phyloP scores from a whole-genome alignment of 257 asterid genomes.

The Coffea eugenioides region DNA sequence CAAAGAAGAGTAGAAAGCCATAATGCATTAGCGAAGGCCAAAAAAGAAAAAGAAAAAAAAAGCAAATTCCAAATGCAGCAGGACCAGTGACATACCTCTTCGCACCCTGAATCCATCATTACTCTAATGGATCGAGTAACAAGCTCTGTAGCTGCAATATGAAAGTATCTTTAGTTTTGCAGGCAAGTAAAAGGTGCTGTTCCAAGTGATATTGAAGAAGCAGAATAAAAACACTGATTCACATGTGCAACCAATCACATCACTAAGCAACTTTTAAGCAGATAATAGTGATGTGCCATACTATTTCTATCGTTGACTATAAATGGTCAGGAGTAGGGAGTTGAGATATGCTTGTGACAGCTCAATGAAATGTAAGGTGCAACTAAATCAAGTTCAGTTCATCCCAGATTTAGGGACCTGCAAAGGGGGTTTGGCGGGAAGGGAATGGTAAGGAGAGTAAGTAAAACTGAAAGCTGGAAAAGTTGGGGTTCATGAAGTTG shows the following conservation, averaged over 20 bases:
- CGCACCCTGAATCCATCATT: slow-evolving; percentile 94
- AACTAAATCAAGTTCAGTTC: background rate
- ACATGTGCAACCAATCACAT: background rate
- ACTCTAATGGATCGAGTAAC: slow-evolving; percentile 71
- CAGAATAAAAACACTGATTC: background rate
- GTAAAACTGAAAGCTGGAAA: background rate
- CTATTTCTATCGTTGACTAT: background rate
- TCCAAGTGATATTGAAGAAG: background rate
- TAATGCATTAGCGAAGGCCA: background rate
- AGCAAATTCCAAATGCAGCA: background rate
- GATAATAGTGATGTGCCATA: background rate
- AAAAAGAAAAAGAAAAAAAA: background rate
- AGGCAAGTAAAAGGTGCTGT: background rate
- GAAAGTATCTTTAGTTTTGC: background rate
- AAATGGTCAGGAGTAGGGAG: background rate
- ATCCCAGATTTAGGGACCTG: background rate
- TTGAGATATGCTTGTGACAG: background rate
- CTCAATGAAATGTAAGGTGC: background rate
- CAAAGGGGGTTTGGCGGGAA: background rate
- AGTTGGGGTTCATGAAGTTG: background rate
- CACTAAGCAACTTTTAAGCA: background rate
- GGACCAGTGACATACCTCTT: slow-evolving; percentile 60
- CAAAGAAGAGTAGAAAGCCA: background rate
- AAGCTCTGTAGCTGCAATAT: slow-evolving; percentile 73
- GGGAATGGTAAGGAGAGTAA: background rate